These are phyloP conservation scores for Candida verbasci DNA, from an alignment of 805 yeast species.

Conservation along the genomic window DNA sequence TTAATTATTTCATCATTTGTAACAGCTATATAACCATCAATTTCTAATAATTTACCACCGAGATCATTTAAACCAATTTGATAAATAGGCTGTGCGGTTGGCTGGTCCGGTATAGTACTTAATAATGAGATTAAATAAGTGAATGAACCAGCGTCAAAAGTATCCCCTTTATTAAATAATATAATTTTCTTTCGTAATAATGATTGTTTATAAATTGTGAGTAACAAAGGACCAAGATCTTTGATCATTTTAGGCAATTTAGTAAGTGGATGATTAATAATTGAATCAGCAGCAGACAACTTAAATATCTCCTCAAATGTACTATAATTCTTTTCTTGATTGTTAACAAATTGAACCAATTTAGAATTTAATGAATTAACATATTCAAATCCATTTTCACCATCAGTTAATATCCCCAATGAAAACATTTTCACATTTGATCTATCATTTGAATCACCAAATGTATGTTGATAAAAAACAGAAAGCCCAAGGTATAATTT, in stretches of 20 bases:
- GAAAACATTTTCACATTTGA: slow-evolving; percentile 35
- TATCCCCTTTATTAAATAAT: slow-evolving; percentile 29
- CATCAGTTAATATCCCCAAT: slow-evolving; percentile 33
- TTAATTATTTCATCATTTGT: slow-evolving; percentile 66
- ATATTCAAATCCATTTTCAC: slow-evolving; percentile 37
- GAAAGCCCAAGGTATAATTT: slow-evolving; percentile 31
- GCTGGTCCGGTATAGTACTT: slow-evolving; percentile 35
- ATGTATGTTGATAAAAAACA: slow-evolving; percentile 23
- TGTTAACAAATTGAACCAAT: slow-evolving; percentile 17
- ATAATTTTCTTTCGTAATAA: slow-evolving; percentile 55
- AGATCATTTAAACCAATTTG: slow-evolving; percentile 60
- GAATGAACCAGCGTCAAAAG: slow-evolving; percentile 33
- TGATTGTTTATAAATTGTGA: slow-evolving; percentile 60
- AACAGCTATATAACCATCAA: slow-evolving; percentile 48
- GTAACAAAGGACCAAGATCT: slow-evolving; percentile 60
- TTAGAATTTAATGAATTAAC: slow-evolving; percentile 21
- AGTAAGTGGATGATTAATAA: slow-evolving; percentile 38
- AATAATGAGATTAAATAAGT: slow-evolving; percentile 56
- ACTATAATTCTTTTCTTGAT: slow-evolving; percentile 12
- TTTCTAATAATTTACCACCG: slow-evolving; percentile 17
- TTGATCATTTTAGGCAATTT: slow-evolving; percentile 43
- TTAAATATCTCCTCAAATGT: slow-evolving; percentile 15
- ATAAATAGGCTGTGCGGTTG: slow-evolving; percentile 48
- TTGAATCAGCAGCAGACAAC: slow-evolving; percentile 7
- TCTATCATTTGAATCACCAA: slow-evolving; percentile 14